Conservation (phyloP, 352 stramenopile species). For the Albugo candida region DNA sequence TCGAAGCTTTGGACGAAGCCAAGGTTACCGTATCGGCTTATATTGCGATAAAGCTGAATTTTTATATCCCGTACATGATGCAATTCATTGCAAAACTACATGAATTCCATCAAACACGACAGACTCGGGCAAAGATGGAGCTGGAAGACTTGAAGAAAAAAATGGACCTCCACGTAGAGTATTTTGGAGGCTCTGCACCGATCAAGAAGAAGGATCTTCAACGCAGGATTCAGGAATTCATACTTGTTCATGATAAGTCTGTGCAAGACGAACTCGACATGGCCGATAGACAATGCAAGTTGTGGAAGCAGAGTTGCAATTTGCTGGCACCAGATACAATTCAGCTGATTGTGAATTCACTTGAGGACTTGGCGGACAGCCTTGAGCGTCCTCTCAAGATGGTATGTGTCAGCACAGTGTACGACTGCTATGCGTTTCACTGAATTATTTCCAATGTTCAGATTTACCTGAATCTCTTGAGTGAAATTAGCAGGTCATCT, state of each 20-base stretch:
- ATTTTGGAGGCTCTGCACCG: constrained; percentile 39
- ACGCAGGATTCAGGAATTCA: constrained; percentile 40
- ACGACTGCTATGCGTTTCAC: constrained; percentile 2
- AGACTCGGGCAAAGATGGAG: constrained; percentile 25
- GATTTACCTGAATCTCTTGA: no score
- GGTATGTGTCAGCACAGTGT: constrained; percentile 11
- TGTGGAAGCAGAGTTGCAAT: constrained; percentile 21
- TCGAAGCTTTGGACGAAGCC: constrained; percentile 9
- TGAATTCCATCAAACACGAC: constrained; percentile 36
- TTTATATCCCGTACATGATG: constrained; percentile 26
- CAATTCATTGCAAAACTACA: constrained; percentile 22
- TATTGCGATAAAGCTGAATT: constrained; percentile 16
- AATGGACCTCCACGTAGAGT: constrained; percentile 27
- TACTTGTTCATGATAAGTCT: constrained; percentile 24
- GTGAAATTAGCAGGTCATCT: no score
- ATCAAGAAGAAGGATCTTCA: constrained; percentile 45
- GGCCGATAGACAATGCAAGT: constrained; percentile 14
- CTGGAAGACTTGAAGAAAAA: constrained; percentile 20
- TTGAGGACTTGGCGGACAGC: constrained; percentile 19
- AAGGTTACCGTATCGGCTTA: constrained; percentile 10
- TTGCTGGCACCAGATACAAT: constrained; percentile 18
- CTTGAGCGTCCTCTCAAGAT: constrained; percentile 30
- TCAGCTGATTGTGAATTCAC: constrained; percentile 18
- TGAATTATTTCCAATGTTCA: no score
- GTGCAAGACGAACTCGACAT: constrained; percentile 10